A percentile compares a stretch with the other conserved stretches of the same genome.
Conservation (phyloP, 768 basidiomycete genomes). For the Mycena polygramma region DNA sequence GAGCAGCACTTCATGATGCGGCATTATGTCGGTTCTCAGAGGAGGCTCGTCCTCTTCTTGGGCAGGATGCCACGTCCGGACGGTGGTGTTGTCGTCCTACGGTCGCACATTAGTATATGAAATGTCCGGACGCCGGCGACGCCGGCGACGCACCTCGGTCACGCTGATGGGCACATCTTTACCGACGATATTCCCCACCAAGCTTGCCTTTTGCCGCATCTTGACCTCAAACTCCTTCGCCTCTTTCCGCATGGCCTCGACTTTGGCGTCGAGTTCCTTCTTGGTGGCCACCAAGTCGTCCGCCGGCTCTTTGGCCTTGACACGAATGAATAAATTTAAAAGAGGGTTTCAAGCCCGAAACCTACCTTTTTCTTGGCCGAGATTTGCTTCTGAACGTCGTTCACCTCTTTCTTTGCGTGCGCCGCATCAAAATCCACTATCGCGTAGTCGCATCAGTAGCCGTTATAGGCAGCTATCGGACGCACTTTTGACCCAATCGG, state of each 20-base stretch:
- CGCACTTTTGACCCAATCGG: slow-evolving; percentile 95
- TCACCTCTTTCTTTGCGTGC: slow-evolving; percentile 83
- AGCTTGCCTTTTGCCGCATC: slow-evolving; percentile 86
- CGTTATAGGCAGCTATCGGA: slow-evolving; percentile 38
- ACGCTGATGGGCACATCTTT: slow-evolving; percentile 86
- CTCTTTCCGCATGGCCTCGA: slow-evolving; percentile 81
- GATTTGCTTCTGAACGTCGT: slow-evolving; percentile 95
- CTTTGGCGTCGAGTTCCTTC: slow-evolving; percentile 85
- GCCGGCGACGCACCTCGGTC: slow-evolving; percentile 80
- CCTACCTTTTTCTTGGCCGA: slow-evolving; percentile 91
- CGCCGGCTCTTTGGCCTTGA: slow-evolving; percentile 90
- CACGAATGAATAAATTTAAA: not conserved
- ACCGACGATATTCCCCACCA: slow-evolving; percentile 94
- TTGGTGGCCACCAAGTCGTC: slow-evolving; percentile 90
- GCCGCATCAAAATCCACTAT: slow-evolving; percentile 93
- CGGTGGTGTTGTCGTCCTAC: slow-evolving; percentile 90
- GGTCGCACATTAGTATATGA: not conserved
- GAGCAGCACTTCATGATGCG: slow-evolving; percentile 97
- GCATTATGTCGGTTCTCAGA: slow-evolving; percentile 82
- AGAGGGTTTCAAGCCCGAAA: not conserved
- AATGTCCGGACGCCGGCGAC: not conserved
- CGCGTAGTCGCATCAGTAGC: slow-evolving; percentile 17
- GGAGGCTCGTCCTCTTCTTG: slow-evolving; percentile 80
- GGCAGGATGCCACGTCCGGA: slow-evolving; percentile 89
- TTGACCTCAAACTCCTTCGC: slow-evolving; percentile 79